Percentiles rank a stretch among this genome's conserved stretches.
These are phyloP conservation scores for Cladorrhinum sp. DNA, from an alignment of 2,329 filamentous ascomycete genomes.

Conservation along the genomic window DNA sequence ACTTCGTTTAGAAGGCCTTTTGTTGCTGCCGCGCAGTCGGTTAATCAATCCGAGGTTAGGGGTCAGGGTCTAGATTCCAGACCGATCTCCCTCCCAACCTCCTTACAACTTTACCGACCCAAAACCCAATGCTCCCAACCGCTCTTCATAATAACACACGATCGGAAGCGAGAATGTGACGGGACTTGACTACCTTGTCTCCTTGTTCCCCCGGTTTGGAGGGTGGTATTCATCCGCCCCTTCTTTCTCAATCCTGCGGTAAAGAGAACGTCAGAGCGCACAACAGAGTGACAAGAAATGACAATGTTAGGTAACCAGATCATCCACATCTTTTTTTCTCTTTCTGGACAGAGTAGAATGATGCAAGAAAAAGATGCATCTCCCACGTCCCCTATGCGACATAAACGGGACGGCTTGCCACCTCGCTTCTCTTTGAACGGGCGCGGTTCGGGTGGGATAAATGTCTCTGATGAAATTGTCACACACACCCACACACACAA, in stretches of 20 bases:
- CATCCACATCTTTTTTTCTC: no score
- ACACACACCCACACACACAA: background rate
- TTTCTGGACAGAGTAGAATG: no score
- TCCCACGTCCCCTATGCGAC: background rate
- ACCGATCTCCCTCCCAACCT: no score
- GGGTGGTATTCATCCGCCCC: background rate
- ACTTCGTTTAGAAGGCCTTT: no score
- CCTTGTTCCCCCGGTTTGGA: background rate
- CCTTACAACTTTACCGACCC: no score
- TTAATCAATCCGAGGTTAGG: no score
- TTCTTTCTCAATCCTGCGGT: background rate
- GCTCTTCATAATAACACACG: background rate
- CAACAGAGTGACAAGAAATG: background rate
- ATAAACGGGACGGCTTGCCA: background rate
- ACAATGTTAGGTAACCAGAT: no score
- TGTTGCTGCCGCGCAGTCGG: no score
- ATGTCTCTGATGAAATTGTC: background rate
- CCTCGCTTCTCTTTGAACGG: background rate
- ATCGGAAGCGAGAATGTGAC: background rate
- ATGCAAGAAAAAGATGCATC: background rate
- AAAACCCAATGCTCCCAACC: no score
- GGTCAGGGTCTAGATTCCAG: no score
- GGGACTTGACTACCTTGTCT: no score
- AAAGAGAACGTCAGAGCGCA: background rate
- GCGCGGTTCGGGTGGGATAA: background rate